These are phyloP conservation scores for Monosporascus sp. DNA, from an alignment of 2,329 filamentous ascomycete genomes.

Conservation along the genomic window DNA sequence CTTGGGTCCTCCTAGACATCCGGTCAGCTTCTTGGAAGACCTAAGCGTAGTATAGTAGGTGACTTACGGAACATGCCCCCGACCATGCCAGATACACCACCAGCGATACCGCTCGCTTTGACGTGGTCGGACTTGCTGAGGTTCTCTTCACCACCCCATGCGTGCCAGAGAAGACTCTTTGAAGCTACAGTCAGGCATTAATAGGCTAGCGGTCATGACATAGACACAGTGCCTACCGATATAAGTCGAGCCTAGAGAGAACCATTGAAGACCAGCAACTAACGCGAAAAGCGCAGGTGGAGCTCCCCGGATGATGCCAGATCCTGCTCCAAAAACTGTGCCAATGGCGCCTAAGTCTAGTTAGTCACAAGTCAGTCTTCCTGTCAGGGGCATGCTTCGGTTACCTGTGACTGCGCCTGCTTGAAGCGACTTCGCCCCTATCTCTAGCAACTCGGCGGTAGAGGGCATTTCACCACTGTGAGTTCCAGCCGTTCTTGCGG, in stretches of 20 bases:
- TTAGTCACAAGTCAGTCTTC: conserved; percentile 14
- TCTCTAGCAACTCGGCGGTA: conserved; percentile 17
- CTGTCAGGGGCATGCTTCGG: background rate
- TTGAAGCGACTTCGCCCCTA: conserved; percentile 22
- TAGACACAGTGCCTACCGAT: conserved; percentile 52
- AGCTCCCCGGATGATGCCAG: conserved; percentile 65
- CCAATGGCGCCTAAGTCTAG: conserved; percentile 47
- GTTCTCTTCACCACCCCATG: conserved; percentile 45
- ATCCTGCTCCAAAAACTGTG: conserved; percentile 59
- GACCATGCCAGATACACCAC: conserved; percentile 61
- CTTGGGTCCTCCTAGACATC: conserved; percentile 41
- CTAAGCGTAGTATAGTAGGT: background rate
- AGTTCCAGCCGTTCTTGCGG: background rate
- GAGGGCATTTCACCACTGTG: conserved; percentile 16
- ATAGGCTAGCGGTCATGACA: background rate
- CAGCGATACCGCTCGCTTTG: conserved; percentile 65
- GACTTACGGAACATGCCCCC: conserved; percentile 50
- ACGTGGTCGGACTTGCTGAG: conserved; percentile 55
- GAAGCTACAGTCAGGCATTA: conserved; percentile 35
- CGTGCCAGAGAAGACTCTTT: conserved; percentile 40
- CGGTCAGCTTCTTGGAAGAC: conserved; percentile 8
- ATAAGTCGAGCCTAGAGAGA: conserved; percentile 69
- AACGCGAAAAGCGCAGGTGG: conserved; percentile 67
- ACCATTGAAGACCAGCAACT: conserved; percentile 74
- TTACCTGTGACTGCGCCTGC: conserved; percentile 24